phyloP scores from a whole-genome alignment of 805 yeast genomes.

The Candida nemodendra region DNA sequence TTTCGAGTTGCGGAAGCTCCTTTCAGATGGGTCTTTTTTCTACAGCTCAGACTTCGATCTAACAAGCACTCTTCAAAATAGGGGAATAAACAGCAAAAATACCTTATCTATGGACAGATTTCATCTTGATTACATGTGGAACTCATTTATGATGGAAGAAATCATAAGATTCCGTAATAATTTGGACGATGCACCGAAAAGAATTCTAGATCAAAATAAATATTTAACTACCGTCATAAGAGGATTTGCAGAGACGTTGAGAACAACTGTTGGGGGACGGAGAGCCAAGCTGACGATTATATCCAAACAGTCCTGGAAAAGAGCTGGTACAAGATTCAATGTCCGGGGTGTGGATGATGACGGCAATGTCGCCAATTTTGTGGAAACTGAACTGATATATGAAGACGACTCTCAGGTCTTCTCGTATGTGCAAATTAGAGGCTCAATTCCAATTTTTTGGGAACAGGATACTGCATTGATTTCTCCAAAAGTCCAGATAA shows the following conservation, averaged over 20 bases:
- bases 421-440: conserved; percentile 88
- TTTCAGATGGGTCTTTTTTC: conserved; percentile 87
- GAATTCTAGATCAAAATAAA: conserved; percentile 67
- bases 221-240: conserved; percentile 90
- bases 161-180: conserved; percentile 71
- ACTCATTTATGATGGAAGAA: conserved; percentile 83
- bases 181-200: conserved; percentile 58
- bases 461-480: conserved; percentile 92
- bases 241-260: conserved; percentile 86
- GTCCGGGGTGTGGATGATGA: conserved; percentile 96
- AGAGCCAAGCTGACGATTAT: conserved; percentile 66
- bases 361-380: conserved; percentile 93
- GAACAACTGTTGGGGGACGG: conserved; percentile 36
- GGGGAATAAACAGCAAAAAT: conserved; percentile 52
- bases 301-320: conserved; percentile 92
- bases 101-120: conserved; percentile 55
- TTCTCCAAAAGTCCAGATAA: conserved; percentile 86
- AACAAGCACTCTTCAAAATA: conserved; percentile 78
- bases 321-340: conserved; percentile 96
- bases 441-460: conserved; percentile 96
- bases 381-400: conserved; percentile 84
- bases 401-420: conserved; percentile 50
- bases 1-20: conserved; percentile 67
- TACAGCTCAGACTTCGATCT: conserved; percentile 90
- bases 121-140: conserved; percentile 95